phyloP scores from a whole-genome alignment of 495 filamentous ascomycete genomes.

The Penicillium egyptiacum region DNA sequence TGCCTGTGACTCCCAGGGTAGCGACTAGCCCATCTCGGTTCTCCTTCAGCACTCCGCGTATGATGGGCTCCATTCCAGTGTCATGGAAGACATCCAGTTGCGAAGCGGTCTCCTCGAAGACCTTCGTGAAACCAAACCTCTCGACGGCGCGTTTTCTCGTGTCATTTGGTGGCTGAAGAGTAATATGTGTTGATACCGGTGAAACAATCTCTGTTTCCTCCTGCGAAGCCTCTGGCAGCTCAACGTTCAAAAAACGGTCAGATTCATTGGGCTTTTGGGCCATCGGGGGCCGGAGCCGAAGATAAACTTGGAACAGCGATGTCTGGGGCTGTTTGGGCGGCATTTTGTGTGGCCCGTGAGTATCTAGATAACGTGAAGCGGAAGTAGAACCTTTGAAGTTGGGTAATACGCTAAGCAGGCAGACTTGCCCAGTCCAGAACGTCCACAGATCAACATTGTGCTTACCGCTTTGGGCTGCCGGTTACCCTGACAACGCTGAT shows the following conservation, averaged over 20 bases:
- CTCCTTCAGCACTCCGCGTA: conserved; percentile 76
- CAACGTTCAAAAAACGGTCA: conserved; percentile 79
- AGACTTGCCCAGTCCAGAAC: conserved; percentile 11
- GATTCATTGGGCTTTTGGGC: conserved; percentile 35
- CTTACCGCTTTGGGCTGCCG: conserved; percentile 12
- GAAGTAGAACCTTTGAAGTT: conserved; percentile 6
- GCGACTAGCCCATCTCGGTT: conserved; percentile 88
- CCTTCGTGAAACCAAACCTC: conserved; percentile 89
- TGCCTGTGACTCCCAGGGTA: conserved; percentile 92
- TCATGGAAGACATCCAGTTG: conserved; percentile 88
- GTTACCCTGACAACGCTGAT: conserved; percentile 25
- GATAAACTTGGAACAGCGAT: conserved; percentile 86
- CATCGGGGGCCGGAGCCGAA: conserved; percentile 78
- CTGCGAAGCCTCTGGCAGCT: conserved; percentile 47
- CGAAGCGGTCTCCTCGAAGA: conserved; percentile 81
- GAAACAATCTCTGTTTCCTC: conserved; percentile 36
- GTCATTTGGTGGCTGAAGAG: conserved; percentile 78
- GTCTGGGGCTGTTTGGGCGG: conserved; percentile 48
- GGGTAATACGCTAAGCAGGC: conserved; percentile 11
- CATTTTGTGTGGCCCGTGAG: conserved; percentile 16
- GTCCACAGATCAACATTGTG: conserved; percentile 22
- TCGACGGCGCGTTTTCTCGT: conserved; percentile 80
- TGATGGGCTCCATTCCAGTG: conserved; percentile 69
- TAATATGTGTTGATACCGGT: conserved; percentile 73
- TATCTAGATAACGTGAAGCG: not conserved